Base-by-base conservation (phyloP, 495 filamentous ascomycete genomes). In the Tuber calosporum region DNA sequence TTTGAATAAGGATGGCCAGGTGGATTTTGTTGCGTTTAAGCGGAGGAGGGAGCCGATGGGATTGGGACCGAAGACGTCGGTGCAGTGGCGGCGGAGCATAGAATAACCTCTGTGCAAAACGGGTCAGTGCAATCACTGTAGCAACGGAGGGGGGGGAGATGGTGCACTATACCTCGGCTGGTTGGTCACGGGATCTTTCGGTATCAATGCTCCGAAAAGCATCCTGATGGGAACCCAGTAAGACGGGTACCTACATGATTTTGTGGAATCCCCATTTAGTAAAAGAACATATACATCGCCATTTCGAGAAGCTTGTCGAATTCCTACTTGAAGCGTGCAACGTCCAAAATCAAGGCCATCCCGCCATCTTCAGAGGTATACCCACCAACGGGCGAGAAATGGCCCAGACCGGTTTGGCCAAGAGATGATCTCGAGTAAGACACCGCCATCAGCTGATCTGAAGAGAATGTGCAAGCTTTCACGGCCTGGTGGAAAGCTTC, bases 381-480 rank as follows among this genome's bases (percentile, higher is more conserved):
- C 20, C 79, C 79, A 30, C 79, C 79, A 26, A 80, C 79, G 7
- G 79, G 79, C n/a, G 79, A 81, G 34, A 81, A 81, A 67, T 81
- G 79, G 3, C 79, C 79, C 22, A 69, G 40, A 17, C 79, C 79
- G 5, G 79, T 81, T 66, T 81, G 79, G n/a, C 79, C 79, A 9
- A 81, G 69, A 4, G 79, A 75, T 36, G 79, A 73, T 40, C 79
- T 72, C 15, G 79, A 81, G 75, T 81, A 81, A 5, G 76, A 79
- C 13, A 81, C 76, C 19, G 79, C 79, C 41, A 81, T 58, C 34
- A 81, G 66, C 38, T 78, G 71, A 8, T 69, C 69, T 2, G 58
- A 58, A 36, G 75, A 78, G 68, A 68, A 72, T 22, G 79, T 74
- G 48, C 79, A 78, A 6, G 36, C 62, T 39, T 75, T 78, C 15